These are phyloP conservation scores for Linderina pennispora DNA, from an alignment of 192 early-diverging fungal species.

Conservation along the genomic window DNA sequence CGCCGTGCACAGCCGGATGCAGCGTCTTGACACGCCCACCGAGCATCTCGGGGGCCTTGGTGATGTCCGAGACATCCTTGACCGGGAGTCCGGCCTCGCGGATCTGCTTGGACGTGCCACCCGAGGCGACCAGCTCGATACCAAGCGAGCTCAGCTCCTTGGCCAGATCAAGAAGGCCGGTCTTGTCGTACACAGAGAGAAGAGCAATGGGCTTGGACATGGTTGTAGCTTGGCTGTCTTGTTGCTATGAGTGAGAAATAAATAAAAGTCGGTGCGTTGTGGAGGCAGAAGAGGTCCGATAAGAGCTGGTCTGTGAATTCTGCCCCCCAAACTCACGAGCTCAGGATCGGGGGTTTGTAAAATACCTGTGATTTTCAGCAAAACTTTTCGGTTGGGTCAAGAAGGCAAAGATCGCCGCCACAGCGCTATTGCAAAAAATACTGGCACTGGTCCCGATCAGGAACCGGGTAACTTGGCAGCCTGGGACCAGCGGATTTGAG, in stretches of 20 bases:
- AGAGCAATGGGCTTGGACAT: conserved; percentile 52
- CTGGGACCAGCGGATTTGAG: too few relatives aligned
- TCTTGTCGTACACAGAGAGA: conserved; percentile 98
- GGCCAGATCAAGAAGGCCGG: conserved; percentile 85
- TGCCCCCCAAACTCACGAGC: too few relatives aligned
- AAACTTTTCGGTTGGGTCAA: too few relatives aligned
- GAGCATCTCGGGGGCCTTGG: conserved; percentile 97
- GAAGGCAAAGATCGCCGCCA: neutral
- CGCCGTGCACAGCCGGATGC: conserved; percentile 97
- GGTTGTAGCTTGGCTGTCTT: neutral
- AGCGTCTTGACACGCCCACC: conserved; percentile 99
- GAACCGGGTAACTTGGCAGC: too few relatives aligned
- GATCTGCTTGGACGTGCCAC: conserved; percentile 90
- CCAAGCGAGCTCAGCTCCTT: conserved; percentile 67
- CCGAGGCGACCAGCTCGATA: conserved; percentile 85
- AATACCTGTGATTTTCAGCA: conserved; percentile 1
- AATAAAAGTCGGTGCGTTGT: neutral
- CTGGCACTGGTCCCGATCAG: too few relatives aligned
- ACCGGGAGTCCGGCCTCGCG: conserved; percentile 85
- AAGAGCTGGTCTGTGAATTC: too few relatives aligned
- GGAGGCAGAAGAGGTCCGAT: too few relatives aligned
- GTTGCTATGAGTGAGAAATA: neutral
- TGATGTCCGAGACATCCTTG: conserved; percentile 95
- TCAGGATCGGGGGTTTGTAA: neutral
- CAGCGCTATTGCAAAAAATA: neutral